Conservation (phyloP, 2,329 filamentous ascomycete genomes). For the Fusarium bactridioides region DNA sequence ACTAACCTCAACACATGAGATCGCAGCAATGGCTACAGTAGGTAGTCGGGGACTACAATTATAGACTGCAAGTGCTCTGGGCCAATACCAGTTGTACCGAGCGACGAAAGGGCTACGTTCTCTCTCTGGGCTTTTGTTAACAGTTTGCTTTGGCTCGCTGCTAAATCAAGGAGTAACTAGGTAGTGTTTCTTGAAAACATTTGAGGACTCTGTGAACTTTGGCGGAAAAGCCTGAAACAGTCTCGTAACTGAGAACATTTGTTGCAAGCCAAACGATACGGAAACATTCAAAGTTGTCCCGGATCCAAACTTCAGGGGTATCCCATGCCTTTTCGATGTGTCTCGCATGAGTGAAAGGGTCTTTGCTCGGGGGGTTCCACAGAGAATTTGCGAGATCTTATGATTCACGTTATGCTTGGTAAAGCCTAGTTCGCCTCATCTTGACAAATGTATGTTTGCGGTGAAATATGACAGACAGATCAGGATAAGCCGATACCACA, state of each 20-base stretch:
- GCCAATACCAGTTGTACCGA: neutral
- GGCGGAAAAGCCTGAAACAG: neutral
- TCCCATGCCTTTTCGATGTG: conserved; percentile 23
- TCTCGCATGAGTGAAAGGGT: conserved; percentile 27
- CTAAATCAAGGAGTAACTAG: neutral
- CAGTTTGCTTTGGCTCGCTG: neutral
- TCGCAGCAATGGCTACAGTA: neutral
- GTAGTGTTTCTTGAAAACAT: neutral
- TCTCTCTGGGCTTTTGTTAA: neutral
- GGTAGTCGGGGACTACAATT: neutral
- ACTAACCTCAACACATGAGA: neutral
- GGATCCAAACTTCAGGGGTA: conserved; percentile 1
- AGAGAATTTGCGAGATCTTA: neutral
- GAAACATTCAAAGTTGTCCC: neutral
- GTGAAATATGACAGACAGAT: neutral
- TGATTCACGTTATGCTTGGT: neutral
- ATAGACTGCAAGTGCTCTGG: neutral
- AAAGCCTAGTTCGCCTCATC: neutral
- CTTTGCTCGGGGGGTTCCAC: neutral
- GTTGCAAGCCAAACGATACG: neutral
- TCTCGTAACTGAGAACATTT: neutral
- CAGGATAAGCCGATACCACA: neutral
- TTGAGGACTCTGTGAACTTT: neutral
- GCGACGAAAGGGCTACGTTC: neutral
- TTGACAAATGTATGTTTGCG: neutral